Evolutionary conservation across 148 eudicot species (phyloP).

Genomic region (Mesembryanthemum crystallinum): DNA sequence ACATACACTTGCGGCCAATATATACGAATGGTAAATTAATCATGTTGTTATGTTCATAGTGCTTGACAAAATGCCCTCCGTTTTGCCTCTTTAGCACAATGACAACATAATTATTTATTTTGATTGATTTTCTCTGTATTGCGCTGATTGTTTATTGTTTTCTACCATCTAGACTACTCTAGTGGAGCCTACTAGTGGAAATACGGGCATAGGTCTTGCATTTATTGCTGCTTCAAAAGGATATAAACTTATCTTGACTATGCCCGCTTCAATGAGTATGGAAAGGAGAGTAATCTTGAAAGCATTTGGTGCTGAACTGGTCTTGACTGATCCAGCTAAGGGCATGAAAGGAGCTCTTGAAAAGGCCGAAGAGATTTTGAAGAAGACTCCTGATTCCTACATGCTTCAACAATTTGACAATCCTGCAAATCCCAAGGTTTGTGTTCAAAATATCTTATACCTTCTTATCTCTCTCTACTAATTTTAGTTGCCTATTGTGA

Average conservation of each 20-base stretch:
- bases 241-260: conserved; percentile 84
- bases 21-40: not conserved
- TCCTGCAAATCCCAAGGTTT: conserved; percentile 97
- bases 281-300: conserved; percentile 95
- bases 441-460: not conserved
- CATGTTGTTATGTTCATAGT: not conserved
- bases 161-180: conserved; percentile 57
- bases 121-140: not conserved
- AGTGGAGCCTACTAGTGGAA: conserved; percentile 98
- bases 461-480: not conserved
- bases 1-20: not conserved
- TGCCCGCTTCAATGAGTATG: conserved; percentile 98
- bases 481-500: not conserved
- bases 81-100: not conserved
- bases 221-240: conserved; percentile 98
- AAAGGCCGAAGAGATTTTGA: conserved; percentile 88
- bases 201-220: conserved; percentile 97
- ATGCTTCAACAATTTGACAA: conserved; percentile 99
- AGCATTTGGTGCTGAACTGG: conserved; percentile 97
- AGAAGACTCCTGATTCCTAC: conserved; percentile 71
- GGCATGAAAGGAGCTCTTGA: conserved; percentile 97
- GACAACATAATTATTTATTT: not conserved
- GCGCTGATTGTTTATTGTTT: conserved; percentile 3
- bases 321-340: conserved; percentile 85
- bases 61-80: not conserved